Base-by-base conservation (phyloP, 768 basidiomycete species). In the Kockovaella imperatae region DNA sequence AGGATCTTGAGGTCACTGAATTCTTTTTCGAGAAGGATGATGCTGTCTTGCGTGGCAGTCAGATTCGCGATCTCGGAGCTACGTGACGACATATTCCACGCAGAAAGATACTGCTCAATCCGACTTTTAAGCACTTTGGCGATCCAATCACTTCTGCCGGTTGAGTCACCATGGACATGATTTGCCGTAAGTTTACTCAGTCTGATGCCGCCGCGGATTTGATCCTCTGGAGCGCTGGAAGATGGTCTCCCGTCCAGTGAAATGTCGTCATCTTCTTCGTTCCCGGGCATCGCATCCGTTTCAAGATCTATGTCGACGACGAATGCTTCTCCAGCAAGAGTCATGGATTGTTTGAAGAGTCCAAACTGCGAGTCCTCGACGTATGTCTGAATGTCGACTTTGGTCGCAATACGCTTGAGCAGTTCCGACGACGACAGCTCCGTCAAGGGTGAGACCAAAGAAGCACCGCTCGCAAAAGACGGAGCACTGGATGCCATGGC, bases 311-410 rank as follows among this genome's bases (percentile, higher is more conserved):
- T 56, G 47, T 66, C 64, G 11, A 62, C 51, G 3, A 66, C 64
- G 42, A 66, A 62, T 35, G 54, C 32, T 3, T 48, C 47, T 0
- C 64, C 64, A 6, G 64, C 64, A 1, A 66, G 49, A 15, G 64
- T 59, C 1, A 66, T 35, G 5, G 58, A 53, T 13, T 56, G 53
- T 45, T 62, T 62, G 18, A 66, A 45, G 5, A 66, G 47, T 7
- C 64, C 64, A 43, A 66, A 66, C 49, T 66, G 64, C 2, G 64
- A 62, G 41, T 66, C 64, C 47, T 66, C 64, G 35, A 62, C 54
- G 40, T 55, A 66, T 36, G 54, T 48, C 43, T 66, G 53, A 32
- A 66, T 53, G n/a, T 45, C 49, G 11, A 56, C 40, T n/a, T 25
- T n/a, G 38, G 35, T 42, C 2, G 60, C 59, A 3, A 66, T 43